phyloP scores from a whole-genome alignment of 768 basidiomycete species.

The Serendipita vermifera region DNA sequence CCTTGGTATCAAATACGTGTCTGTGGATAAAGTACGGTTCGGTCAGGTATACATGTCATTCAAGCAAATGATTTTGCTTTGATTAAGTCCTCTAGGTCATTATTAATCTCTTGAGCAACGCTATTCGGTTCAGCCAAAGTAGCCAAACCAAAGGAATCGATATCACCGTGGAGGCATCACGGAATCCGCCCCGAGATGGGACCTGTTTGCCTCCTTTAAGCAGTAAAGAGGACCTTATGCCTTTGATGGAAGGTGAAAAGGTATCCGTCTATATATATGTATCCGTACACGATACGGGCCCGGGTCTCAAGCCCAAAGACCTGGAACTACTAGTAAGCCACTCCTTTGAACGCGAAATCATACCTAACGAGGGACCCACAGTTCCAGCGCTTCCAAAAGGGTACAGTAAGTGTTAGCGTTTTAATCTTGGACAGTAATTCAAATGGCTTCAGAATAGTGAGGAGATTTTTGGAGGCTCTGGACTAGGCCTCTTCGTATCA shows the following conservation, averaged over 20 bases:
- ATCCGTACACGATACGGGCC: conserved; percentile 25
- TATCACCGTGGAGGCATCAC: conserved; percentile 23
- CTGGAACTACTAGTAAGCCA: conserved; percentile 20
- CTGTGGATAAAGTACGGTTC: conserved; percentile 27
- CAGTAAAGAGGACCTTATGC: background rate
- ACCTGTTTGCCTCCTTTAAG: conserved; percentile 21
- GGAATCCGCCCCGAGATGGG: conserved; percentile 21
- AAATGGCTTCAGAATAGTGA: conserved; percentile 17
- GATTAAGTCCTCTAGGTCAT: conserved; percentile 12
- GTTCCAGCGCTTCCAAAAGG: conserved; percentile 26
- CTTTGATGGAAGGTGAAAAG: background rate
- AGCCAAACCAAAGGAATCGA: conserved; percentile 21
- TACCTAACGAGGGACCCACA: background rate
- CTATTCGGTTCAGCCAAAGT: conserved; percentile 27
- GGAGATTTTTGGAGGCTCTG: conserved; percentile 20
- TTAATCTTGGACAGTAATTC: conserved; percentile 15
- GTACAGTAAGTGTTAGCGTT: conserved; percentile 19
- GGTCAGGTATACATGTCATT: too few relatives aligned
- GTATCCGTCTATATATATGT: conserved; percentile 25
- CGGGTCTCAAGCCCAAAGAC: conserved; percentile 28
- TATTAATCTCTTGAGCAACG: conserved; percentile 27
- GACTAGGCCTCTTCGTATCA: conserved; percentile 28
- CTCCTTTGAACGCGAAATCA: background rate
- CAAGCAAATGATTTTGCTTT: background rate
- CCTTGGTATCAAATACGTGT: conserved; percentile 21